A percentile compares a stretch with the other conserved stretches of the same genome.
Evolutionary conservation across 208 protist species (phyloP).

Genomic region (Strigomonas culicis): DNA sequence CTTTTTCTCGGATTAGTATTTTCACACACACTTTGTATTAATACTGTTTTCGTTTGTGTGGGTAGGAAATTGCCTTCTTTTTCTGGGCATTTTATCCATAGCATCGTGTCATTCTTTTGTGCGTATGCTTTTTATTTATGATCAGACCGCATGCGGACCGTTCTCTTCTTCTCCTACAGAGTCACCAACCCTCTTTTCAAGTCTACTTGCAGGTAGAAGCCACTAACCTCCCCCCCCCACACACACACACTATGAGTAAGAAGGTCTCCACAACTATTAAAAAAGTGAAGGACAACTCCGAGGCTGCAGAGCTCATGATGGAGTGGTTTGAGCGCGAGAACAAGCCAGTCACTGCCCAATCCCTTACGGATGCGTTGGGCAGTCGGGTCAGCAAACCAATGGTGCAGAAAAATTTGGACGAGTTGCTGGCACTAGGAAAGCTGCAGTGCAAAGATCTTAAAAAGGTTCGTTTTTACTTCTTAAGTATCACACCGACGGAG

Average conservation of each 20-base stretch:
- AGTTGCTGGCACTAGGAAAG: constrained; percentile 34
- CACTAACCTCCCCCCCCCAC: background rate
- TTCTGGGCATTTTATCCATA: background rate
- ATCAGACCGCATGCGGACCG: background rate
- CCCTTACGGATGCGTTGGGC: constrained; percentile 78
- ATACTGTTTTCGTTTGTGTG: background rate
- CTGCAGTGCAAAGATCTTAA: constrained; percentile 80
- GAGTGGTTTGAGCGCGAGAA: constrained; percentile 86
- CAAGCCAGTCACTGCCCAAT: constrained; percentile 76
- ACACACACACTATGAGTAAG: constrained; percentile 12
- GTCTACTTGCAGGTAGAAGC: background rate
- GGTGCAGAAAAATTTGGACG: constrained; percentile 67
- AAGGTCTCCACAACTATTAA: constrained; percentile 24
- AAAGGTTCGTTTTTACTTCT: constrained; percentile 75
- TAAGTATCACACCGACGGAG: constrained; percentile 10
- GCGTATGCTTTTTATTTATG: background rate
- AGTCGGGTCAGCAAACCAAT: constrained; percentile 74
- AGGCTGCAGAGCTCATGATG: constrained; percentile 36
- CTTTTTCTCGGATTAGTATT: constrained; percentile 39
- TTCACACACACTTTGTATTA: background rate
- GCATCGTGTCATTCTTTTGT: background rate
- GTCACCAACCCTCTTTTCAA: background rate
- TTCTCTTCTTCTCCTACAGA: background rate
- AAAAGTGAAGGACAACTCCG: constrained; percentile 47
- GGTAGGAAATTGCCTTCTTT: background rate